phyloP scores from a whole-genome alignment of 139 green algal genomes.

The Mychonastes homosphaera region DNA sequence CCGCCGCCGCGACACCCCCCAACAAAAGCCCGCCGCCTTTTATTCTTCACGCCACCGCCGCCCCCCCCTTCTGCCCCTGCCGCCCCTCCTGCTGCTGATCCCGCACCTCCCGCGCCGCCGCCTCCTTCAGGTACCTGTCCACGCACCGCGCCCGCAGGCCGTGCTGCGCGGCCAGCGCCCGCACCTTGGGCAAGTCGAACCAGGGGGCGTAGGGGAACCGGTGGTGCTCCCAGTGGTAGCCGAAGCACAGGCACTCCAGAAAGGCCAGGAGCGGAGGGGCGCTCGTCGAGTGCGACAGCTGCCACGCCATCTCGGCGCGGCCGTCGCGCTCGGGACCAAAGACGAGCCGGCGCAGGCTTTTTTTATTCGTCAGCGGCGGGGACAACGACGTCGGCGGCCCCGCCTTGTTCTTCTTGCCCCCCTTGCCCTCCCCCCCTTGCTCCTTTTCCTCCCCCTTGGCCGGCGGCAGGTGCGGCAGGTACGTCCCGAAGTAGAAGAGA shows the following conservation, averaged over 20 bases:
- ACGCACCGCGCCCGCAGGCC: too few relatives aligned
- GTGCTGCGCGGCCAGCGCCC: too few relatives aligned
- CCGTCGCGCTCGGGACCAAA: background rate
- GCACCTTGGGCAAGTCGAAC: conserved; percentile 32
- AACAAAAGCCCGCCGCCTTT: too few relatives aligned
- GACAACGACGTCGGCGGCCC: background rate
- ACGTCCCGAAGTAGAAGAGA: conserved; percentile 24
- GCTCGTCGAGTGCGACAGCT: conserved; percentile 15
- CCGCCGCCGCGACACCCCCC: too few relatives aligned
- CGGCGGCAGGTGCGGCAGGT: conserved; percentile 13
- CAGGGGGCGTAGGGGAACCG: conserved; percentile 33
- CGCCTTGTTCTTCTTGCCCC: background rate
- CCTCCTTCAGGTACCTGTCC: too few relatives aligned
- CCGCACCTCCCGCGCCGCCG: too few relatives aligned
- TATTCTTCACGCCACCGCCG: too few relatives aligned
- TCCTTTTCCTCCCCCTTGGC: too few relatives aligned
- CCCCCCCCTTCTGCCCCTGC: too few relatives aligned
- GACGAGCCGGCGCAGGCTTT: background rate
- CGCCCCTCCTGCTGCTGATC: too few relatives aligned
- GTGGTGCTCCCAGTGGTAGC: conserved; percentile 20
- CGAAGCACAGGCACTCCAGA: conserved; percentile 41
- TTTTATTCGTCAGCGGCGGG: background rate
- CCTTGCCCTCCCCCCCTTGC: background rate
- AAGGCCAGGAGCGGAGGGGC: conserved; percentile 18
- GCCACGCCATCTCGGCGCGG: conserved; percentile 27